These are phyloP conservation scores for grape (Vitis vinifera) DNA, from an alignment of 164 flowering plant genomes.

Conservation along the genomic window ASM3070453v1 NC_081818.1:29527501-29528000, in stretches of 20 bases:
- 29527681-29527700: conserved; percentile 9
- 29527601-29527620: conserved; percentile 74
- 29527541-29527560: not conserved
- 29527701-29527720: conserved; percentile 2
- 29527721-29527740: conserved; percentile 1
- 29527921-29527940: too few relatives aligned
- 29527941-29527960: not conserved
- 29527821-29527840: too few relatives aligned
- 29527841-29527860: too few relatives aligned
- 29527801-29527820: too few relatives aligned
- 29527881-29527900: too few relatives aligned
- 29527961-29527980: conserved; percentile 2
- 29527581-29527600: conserved; percentile 92
- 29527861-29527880: too few relatives aligned
- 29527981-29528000: conserved; percentile 37
- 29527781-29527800: too few relatives aligned
- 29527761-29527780: too few relatives aligned
- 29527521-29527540: not conserved
- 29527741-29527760: not conserved
- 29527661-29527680: conserved; percentile 26
- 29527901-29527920: too few relatives aligned
- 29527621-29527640: conserved; percentile 93
- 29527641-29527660: conserved; percentile 92
- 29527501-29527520: not conserved
- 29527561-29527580: conserved; percentile 13